phyloP scores from a whole-genome alignment of 1,284 basidiomycete species.

The Coniferiporia sulphurascens region DNA sequence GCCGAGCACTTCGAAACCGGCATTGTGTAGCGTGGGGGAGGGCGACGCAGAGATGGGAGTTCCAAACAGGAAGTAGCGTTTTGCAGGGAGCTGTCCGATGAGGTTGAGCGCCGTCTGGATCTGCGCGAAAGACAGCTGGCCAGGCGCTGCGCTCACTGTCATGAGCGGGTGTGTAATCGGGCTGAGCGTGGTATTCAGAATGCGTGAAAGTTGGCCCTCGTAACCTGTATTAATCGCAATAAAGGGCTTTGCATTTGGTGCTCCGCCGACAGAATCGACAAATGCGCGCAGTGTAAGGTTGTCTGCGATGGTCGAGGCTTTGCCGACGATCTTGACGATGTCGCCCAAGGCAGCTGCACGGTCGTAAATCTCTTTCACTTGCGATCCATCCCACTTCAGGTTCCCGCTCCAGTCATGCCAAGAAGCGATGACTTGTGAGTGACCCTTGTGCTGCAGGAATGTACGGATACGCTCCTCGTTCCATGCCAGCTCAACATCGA shows the following conservation, averaged over 20 bases:
- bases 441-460: slow-evolving; percentile 62
- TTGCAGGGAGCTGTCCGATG: slow-evolving; percentile 70
- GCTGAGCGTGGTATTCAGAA: slow-evolving; percentile 82
- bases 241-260: slow-evolving; percentile 64
- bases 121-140: slow-evolving; percentile 85
- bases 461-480: slow-evolving; percentile 58
- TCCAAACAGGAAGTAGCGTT: slow-evolving; percentile 84
- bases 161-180: slow-evolving; percentile 88
- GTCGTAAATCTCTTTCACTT: slow-evolving; percentile 67
- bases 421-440: slow-evolving; percentile 82
- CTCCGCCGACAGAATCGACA: slow-evolving; percentile 39
- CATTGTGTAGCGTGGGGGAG: slow-evolving; percentile 93
- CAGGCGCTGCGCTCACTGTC: slow-evolving; percentile 84
- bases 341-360: slow-evolving; percentile 71
- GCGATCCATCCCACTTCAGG: slow-evolving; percentile 75
- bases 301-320: slow-evolving; percentile 70
- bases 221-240: slow-evolving; percentile 94
- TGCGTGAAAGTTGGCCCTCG: slow-evolving; percentile 84
- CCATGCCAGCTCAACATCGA: slow-evolving; percentile 88
- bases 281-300: slow-evolving; percentile 83
- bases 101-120: slow-evolving; percentile 81
- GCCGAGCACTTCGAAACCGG: slow-evolving; percentile 77
- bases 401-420: slow-evolving; percentile 92
- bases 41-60: slow-evolving; percentile 86
- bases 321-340: slow-evolving; percentile 90